A percentile compares a stretch with the other conserved stretches of the same genome.
Evolutionary conservation across 2,329 filamentous ascomycete species (phyloP).

Genomic region (Pochonia chlamydosporia): DNA sequence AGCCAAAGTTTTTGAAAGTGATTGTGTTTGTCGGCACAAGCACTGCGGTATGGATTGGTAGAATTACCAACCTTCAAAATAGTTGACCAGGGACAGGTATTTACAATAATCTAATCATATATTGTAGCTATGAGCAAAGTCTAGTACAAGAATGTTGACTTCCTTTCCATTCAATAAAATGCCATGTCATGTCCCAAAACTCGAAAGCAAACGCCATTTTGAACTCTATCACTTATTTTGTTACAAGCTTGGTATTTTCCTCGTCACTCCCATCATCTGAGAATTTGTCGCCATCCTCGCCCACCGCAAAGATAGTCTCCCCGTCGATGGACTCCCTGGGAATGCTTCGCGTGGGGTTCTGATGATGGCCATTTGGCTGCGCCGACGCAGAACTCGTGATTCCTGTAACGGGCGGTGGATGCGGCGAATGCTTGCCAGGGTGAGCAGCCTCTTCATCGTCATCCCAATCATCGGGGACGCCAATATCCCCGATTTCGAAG

Average conservation of each 20-base stretch:
- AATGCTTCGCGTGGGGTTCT: slow-evolving; percentile 28
- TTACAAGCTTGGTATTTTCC: slow-evolving; percentile 46
- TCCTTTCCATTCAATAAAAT: neutral
- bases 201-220: neutral
- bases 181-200: neutral
- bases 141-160: neutral
- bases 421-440: slow-evolving; percentile 31
- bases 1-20: too few species aligned
- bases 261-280: slow-evolving; percentile 61
- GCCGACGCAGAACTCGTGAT: slow-evolving; percentile 17
- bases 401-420: slow-evolving; percentile 18
- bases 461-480: slow-evolving; percentile 62
- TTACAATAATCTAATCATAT: slow-evolving; percentile 1
- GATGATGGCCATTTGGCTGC: slow-evolving; percentile 15
- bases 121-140: slow-evolving; percentile 3
- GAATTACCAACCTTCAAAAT: too few species aligned
- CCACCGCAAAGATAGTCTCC: slow-evolving; percentile 93
- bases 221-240: slow-evolving; percentile 29
- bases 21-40: too few species aligned
- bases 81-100: too few species aligned
- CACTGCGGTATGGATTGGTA: neutral
- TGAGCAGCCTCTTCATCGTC: slow-evolving; percentile 48
- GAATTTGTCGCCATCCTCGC: slow-evolving; percentile 77
- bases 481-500: slow-evolving; percentile 92
- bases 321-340: slow-evolving; percentile 62